phyloP scores from a whole-genome alignment of 2,329 filamentous ascomycete genomes.

The Cladophialophora exuberans region DNA sequence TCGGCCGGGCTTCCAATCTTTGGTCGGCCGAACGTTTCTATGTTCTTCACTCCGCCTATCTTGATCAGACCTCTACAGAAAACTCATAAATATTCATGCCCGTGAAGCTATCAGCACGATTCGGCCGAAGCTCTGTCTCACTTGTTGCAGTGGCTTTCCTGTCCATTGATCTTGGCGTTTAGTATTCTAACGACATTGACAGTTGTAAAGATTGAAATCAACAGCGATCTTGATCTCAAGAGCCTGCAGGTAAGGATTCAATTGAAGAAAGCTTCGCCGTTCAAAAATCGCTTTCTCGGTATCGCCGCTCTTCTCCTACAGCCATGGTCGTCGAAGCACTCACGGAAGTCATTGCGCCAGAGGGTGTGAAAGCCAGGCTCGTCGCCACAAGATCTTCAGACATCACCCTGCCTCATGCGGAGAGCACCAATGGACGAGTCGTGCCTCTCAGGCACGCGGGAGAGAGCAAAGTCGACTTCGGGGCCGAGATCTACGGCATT shows the following conservation, averaged over 20 bases:
- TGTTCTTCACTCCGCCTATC: neutral
- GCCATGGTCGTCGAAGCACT: conserved; percentile 35
- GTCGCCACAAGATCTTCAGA: conserved; percentile 21
- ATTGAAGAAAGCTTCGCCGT: conserved; percentile 6
- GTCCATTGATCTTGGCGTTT: too few species aligned
- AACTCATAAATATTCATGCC: too few species aligned
- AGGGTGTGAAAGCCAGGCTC: conserved; percentile 25
- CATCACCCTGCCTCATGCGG: conserved; percentile 36
- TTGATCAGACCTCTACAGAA: neutral
- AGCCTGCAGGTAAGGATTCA: too few species aligned
- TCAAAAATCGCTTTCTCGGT: neutral
- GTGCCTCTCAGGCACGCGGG: conserved; percentile 36
- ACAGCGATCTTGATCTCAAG: too few species aligned
- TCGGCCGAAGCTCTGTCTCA: too few species aligned
- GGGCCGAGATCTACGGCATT: conserved; percentile 42
- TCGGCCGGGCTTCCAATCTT: conserved; percentile 3
- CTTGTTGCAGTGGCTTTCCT: too few species aligned
- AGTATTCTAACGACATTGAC: too few species aligned
- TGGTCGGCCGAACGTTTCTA: conserved; percentile 1
- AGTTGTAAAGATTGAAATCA: too few species aligned
- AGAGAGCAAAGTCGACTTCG: conserved; percentile 42
- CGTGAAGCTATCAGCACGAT: too few species aligned
- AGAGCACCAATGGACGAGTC: conserved; percentile 27
- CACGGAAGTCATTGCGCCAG: conserved; percentile 29
- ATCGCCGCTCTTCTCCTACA: neutral